Evolutionary conservation across 2,329 filamentous ascomycete genomes (phyloP).

Genomic region (Ustilaginoidea virens): DNA sequence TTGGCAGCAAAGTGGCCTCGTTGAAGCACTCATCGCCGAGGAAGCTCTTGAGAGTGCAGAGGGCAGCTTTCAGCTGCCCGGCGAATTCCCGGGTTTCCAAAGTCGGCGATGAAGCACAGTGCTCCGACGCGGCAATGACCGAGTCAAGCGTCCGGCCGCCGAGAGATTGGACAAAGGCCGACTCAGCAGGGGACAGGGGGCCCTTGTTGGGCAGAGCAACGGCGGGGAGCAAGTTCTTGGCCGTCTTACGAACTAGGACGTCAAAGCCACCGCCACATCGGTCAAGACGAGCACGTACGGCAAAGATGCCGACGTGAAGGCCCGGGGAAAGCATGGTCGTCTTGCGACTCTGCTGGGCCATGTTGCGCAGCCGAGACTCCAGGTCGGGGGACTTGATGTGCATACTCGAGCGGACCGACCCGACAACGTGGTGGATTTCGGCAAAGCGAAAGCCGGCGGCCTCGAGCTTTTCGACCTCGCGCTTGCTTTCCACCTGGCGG

Average conservation of each 20-base stretch:
- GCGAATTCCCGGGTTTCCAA: no score
- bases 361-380: constrained; percentile 41
- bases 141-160: constrained; percentile 24
- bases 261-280: constrained; percentile 44
- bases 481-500: constrained; percentile 38
- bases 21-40: constrained; percentile 29
- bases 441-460: constrained; percentile 70
- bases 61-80: constrained; percentile 27
- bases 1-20: constrained; percentile 28
- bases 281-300: constrained; percentile 34
- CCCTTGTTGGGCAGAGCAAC: constrained; percentile 36
- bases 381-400: constrained; percentile 54
- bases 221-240: constrained; percentile 45
- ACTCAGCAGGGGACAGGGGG: no score
- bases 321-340: constrained; percentile 32
- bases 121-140: constrained; percentile 17
- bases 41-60: constrained; percentile 23
- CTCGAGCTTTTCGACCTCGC: constrained; percentile 48
- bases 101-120: constrained; percentile 26
- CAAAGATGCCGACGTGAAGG: constrained; percentile 44
- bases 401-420: constrained; percentile 55
- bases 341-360: constrained; percentile 42
- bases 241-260: constrained; percentile 40
- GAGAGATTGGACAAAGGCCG: constrained; percentile 36
- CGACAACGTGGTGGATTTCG: constrained; percentile 48